Base-by-base conservation (phyloP, 352 stramenopile genomes). In the Peronospora belbahrii region DNA sequence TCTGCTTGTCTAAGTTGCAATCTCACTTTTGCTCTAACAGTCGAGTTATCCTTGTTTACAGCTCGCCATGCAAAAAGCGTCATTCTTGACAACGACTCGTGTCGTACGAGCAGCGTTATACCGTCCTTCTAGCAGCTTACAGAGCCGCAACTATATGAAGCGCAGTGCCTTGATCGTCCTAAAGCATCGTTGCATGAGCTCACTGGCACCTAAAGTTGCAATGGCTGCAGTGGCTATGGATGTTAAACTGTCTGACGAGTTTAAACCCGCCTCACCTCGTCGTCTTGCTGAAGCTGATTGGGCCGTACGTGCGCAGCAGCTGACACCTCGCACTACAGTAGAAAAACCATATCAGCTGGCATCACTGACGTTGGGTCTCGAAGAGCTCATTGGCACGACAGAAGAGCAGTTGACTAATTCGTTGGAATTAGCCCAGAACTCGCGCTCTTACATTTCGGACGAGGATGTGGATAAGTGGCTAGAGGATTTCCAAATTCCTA, bases 391-490 rank as follows among this genome's bases (percentile, higher is more conserved):
- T 2, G 33, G 37, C 18, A 35, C 37, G 25, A 39, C 32, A 2
- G 43, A 67, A 8, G 42, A 55, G 20, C 42, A 57, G 15, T 19
- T 53, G 14, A 13, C 42, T 4, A 56, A 64, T 34, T 35, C 52
- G 0, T 40, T 17, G 0, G 28, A 53, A 20, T 0, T 58, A 4
- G 41, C 43, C 7, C 48, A 31, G 20, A 52, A 38, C 15, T 55
- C 59, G 1, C 72, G 75, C 43, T 41, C 59, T 6, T 65, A 55
- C 45, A 90, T 90, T 9, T 68, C 59, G 6, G 70, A 85, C 17
- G 71, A 70, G 28, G 79, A 90, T n/a, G 74, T 88, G 14, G 70
- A 88, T 40, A 76, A 82, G 39, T 90, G 75, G 74, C 70, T 90
- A 7, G 53, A 59, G 9, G 54, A 70, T 9, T 88, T 77, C 36